These are phyloP conservation scores for Myriosclerotinia duriaeana DNA, from an alignment of 2,329 filamentous ascomycete genomes.

Conservation along the genomic window DNA sequence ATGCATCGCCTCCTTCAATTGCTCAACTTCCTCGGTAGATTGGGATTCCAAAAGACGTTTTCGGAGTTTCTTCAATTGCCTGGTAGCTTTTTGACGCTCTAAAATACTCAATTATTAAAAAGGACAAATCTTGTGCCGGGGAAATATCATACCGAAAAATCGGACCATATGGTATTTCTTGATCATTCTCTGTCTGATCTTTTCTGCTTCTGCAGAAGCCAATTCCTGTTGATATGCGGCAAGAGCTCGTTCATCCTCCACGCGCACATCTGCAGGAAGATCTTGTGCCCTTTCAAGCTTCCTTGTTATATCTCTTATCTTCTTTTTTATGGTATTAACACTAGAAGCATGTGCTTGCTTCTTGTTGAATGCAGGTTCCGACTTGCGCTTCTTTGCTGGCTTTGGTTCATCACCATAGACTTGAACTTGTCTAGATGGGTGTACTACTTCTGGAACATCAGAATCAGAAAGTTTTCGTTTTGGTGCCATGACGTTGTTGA, in stretches of 20 bases:
- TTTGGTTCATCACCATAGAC: conserved; percentile 37
- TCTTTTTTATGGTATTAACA: conserved; percentile 66
- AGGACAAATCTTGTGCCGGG: background rate
- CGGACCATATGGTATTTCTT: conserved; percentile 78
- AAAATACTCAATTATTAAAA: conserved; percentile 24
- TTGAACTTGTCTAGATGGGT: conserved; percentile 39
- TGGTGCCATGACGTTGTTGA: conserved; percentile 34
- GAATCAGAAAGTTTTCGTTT: conserved; percentile 37
- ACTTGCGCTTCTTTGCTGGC: conserved; percentile 38
- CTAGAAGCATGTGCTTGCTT: conserved; percentile 41
- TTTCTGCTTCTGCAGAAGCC: conserved; percentile 56
- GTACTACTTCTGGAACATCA: conserved; percentile 34
- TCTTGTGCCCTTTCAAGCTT: conserved; percentile 60
- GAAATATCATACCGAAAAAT: conserved; percentile 66
- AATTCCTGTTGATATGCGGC: conserved; percentile 65
- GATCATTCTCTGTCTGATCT: conserved; percentile 68
- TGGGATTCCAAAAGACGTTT: conserved; percentile 55
- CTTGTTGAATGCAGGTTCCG: conserved; percentile 34
- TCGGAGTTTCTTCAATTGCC: conserved; percentile 63
- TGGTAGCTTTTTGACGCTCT: conserved; percentile 72
- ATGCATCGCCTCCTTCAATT: conserved; percentile 59
- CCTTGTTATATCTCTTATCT: conserved; percentile 67
- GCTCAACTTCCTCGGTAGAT: conserved; percentile 52
- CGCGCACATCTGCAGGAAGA: conserved; percentile 65
- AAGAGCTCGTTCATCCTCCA: conserved; percentile 71